Conservation (phyloP, 2,329 filamentous ascomycete species). For the Teratosphaeria nubilosa region DNA sequence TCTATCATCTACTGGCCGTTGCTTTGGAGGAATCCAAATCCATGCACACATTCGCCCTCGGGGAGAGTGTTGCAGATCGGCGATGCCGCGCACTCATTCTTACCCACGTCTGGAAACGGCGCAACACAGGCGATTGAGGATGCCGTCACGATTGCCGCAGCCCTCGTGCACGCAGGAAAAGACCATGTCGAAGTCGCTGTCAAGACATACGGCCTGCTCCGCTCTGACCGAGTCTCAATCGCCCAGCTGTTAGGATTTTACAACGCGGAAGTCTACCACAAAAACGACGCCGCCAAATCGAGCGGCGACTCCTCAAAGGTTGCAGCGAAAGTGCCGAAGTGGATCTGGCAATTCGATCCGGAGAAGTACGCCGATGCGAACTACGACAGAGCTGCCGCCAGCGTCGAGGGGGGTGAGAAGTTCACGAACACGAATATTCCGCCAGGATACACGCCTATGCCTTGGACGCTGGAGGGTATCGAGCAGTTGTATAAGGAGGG, state of each 20-base stretch:
- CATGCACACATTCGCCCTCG: constrained; percentile 41
- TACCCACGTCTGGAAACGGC: constrained; percentile 45
- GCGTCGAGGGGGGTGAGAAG: constrained; percentile 3
- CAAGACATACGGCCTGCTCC: constrained; percentile 25
- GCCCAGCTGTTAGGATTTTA: constrained; percentile 15
- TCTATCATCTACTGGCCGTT: constrained; percentile 44
- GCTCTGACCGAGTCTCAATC: constrained; percentile 13
- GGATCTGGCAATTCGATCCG: constrained; percentile 8
- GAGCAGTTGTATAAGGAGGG: constrained; percentile 10
- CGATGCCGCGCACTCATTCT: constrained; percentile 44
- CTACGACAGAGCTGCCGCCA: constrained; percentile 8
- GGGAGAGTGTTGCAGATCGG: constrained; percentile 43
- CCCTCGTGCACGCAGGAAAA: constrained; percentile 34
- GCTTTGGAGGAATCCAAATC: constrained; percentile 43
- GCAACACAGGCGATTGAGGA: constrained; percentile 47
- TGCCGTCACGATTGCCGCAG: constrained; percentile 37
- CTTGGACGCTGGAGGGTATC: constrained; percentile 12
- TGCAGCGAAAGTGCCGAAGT: constrained; percentile 9
- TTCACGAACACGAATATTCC: constrained; percentile 16
- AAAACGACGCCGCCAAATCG: constrained; percentile 9
- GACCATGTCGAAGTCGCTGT: constrained; percentile 25
- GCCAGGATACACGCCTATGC: constrained; percentile 4
- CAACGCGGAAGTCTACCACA: constrained; percentile 14
- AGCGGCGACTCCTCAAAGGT: constrained; percentile 10
- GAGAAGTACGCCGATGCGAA: constrained; percentile 12